Percentiles rank a stretch among this genome's conserved stretches.
Evolutionary conservation across 352 stramenopile species (phyloP).

Genomic region (Phytophthora colocasiae): DNA sequence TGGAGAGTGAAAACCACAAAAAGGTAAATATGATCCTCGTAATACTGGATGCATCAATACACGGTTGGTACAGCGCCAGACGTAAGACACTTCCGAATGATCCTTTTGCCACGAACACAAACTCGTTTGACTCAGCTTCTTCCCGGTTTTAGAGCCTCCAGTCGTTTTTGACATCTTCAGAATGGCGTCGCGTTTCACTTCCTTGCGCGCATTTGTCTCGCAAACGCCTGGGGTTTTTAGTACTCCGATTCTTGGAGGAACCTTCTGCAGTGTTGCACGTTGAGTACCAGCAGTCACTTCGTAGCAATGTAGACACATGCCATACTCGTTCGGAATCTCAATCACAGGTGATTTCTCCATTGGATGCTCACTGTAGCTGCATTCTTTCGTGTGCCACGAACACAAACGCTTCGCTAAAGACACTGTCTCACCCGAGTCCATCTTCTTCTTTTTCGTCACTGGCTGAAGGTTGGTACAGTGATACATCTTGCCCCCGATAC

Average conservation of each 20-base stretch:
- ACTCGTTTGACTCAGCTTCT: slow-evolving; percentile 25
- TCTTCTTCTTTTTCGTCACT: slow-evolving; percentile 24
- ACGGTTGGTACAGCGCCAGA: slow-evolving; percentile 66
- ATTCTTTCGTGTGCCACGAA: slow-evolving; percentile 64
- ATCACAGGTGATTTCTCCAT: slow-evolving; percentile 58
- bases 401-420: slow-evolving; percentile 38
- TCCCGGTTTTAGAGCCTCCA: background rate
- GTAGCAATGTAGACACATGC: slow-evolving; percentile 68
- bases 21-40: slow-evolving; percentile 57
- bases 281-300: slow-evolving; percentile 49
- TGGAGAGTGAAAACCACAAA: slow-evolving; percentile 70
- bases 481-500: slow-evolving; percentile 55
- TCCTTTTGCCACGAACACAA: slow-evolving; percentile 68
- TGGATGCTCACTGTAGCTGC: slow-evolving; percentile 46
- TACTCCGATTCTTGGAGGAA: slow-evolving; percentile 41
- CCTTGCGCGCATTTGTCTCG: slow-evolving; percentile 25
- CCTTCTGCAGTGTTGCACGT: slow-evolving; percentile 56
- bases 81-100: slow-evolving; percentile 53
- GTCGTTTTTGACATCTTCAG: slow-evolving; percentile 23
- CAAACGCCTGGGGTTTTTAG: slow-evolving; percentile 56
- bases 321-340: slow-evolving; percentile 66
- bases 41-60: slow-evolving; percentile 72
- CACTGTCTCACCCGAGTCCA: background rate
- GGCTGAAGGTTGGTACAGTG: slow-evolving; percentile 55
- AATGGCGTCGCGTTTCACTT: slow-evolving; percentile 28